Base-by-base conservation (phyloP, 257 asterid species). In the Prunella vulgaris region DNA sequence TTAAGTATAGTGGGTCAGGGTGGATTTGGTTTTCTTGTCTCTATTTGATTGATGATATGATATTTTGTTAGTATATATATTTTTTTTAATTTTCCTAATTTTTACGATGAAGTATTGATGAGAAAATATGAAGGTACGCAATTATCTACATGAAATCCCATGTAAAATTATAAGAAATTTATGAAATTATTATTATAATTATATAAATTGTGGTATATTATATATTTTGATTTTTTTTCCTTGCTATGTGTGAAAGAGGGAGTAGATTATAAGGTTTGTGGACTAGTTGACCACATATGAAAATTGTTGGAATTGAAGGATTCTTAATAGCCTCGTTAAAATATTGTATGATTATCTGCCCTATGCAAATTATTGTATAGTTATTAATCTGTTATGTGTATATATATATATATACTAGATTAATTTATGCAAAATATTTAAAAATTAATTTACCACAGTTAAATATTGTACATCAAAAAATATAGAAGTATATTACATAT, bases 11-110 rank as follows among this genome's bases (percentile, higher is more conserved):
- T 77, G 64, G 69, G 67, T 27, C 32, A 32, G 64, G 60, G 25
- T 71, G 79, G 75, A 65, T 24, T 54, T 42, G 60, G n/a, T 70
- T 69, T 51, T 66, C 32, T 60, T 73, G 73, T 80, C 28, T 72
- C 5, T 53, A 40, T 66, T 66, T 38, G 28, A 18, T 68, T 49
- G 30, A 48, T 60, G 32, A 54, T 52, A 54, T 54, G 10, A 49
- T 49, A 15, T 49, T 17, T 10, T 60, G 25, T 12, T 6, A 30
- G 1, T 38, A 37, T 61, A 51, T 5, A 0, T 32, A 5, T 0
- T 32, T 32, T 1, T 35, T 9, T 9, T 35, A 35, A 8, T 35
- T 7, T 0, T 0, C 42, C 42, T 1, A 7, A 7, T 7, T 9
- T 7, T 32, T 1, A 32, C 5, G 5, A 3, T 4, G 5, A 28